Base-by-base conservation (phyloP, 805 yeast species). In the Phaffomyces antillensis region DNA sequence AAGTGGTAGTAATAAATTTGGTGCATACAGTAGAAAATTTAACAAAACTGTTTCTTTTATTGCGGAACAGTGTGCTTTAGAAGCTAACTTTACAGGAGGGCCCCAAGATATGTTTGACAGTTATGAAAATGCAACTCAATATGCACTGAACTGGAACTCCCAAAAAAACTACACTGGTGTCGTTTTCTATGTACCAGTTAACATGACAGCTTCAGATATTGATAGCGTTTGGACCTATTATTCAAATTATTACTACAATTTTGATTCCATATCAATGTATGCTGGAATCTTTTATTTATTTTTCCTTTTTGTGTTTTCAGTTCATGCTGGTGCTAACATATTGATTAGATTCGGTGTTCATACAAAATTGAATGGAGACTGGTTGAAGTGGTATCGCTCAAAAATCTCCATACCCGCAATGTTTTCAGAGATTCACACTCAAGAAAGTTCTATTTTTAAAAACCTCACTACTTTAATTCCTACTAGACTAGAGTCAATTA, bases 261-360 rank as follows among this genome's bases (percentile, higher is more conserved):
- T 49, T 45, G 60, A 55, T 39, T 23, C 30, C 30, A 47, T 52
- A 9, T 41, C 42, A 13, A 5, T 43, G 4, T 51, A 53, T 63
- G 61, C 54, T 5, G 65, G 60, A 38, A 63, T 62, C 6, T 52
- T 72, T 26, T 49, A 65, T 41, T 56, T 60, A 9, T 73, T 63
- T 52, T 74, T 74, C 65, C 59, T 61, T n/a, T 17, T 64, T 3
- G 61, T 72, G 0, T 55, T 73, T 51, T 17, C 69, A 0, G 32
- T 68, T 20, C 64, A 68, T 23, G 63, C 66, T 13, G n/a, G 57
- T 5, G 52, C 49, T 52, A 67, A 68, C 43, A 62, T 46, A 43
- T 55, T 60, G 46, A 60, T 51, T 36, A 49, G 40, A 31, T 43
- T 52, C 3, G 64, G 64, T 0, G 41, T 45, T 7, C 49, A 48